phyloP scores from a whole-genome alignment of 192 early-diverging fungal species.

The Backusella australiensis region DNA sequence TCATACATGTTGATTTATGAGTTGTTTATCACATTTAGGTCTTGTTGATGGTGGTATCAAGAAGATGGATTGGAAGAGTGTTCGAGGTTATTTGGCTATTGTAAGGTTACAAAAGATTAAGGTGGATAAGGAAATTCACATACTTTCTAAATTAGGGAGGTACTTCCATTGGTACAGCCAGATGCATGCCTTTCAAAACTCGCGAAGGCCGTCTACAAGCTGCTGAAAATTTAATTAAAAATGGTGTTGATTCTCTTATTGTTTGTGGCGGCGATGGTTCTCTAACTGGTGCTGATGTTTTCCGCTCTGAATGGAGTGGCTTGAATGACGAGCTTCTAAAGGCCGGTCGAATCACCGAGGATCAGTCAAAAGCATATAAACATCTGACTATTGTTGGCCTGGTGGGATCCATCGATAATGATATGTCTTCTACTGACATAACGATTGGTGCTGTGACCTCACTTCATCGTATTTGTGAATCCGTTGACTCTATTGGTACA shows the following conservation, averaged over 20 bases:
- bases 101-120: constrained; percentile 26
- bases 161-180: constrained; percentile 91
- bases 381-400: constrained; percentile 92
- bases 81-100: constrained; percentile 79
- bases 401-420: constrained; percentile 97
- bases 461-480: constrained; percentile 93
- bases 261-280: constrained; percentile 97
- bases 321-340: constrained; percentile 73
- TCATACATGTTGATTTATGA: neutral
- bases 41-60: constrained; percentile 93
- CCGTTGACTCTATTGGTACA: constrained; percentile 86
- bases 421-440: constrained; percentile 87
- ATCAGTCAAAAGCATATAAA: constrained; percentile 56
- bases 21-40: constrained; percentile 42
- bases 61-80: constrained; percentile 84
- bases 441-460: constrained; percentile 95
- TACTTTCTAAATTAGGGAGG: constrained; percentile 61
- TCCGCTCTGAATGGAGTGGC: constrained; percentile 89
- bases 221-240: constrained; percentile 83
- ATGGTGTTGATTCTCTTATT: constrained; percentile 93
- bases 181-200: constrained; percentile 82
- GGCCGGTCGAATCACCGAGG: constrained; percentile 46
- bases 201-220: constrained; percentile 83
- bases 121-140: neutral
- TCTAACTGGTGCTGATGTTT: constrained; percentile 89